Percentiles rank a stretch among this genome's conserved stretches.
phyloP scores from a whole-genome alignment of 306 rosid genomes.

The Trifolium fragiferum region DNA sequence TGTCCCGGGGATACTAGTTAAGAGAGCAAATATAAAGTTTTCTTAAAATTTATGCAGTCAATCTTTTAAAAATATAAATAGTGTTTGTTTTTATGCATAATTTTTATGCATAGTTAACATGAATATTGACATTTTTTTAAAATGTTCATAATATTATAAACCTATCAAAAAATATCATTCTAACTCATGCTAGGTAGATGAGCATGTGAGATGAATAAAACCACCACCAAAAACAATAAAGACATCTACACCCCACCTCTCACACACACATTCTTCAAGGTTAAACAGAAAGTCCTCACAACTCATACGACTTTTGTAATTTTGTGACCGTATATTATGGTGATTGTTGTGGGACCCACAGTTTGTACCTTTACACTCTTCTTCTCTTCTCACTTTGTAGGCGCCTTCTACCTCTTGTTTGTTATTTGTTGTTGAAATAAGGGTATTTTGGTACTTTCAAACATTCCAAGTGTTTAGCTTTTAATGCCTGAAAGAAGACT shows the following conservation, averaged over 20 bases:
- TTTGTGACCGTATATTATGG: constrained; percentile 26
- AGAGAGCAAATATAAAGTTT: too few relatives aligned
- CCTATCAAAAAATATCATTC: too few relatives aligned
- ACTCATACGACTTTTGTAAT: not conserved
- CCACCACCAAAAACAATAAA: not conserved
- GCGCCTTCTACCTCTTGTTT: too few relatives aligned
- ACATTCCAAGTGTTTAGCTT: not conserved
- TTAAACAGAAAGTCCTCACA: constrained; percentile 35
- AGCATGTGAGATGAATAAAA: constrained; percentile 12
- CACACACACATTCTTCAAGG: not conserved
- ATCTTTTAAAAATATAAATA: too few relatives aligned
- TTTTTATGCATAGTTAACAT: too few relatives aligned
- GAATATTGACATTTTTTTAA: too few relatives aligned
- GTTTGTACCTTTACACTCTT: constrained; percentile 25
- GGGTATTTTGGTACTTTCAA: constrained; percentile 29
- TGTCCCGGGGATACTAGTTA: too few relatives aligned
- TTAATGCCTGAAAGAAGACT: constrained; percentile 13
- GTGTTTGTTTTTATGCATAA: too few relatives aligned
- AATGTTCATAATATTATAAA: too few relatives aligned
- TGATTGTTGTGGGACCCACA: constrained; percentile 31
- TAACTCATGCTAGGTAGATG: too few relatives aligned
- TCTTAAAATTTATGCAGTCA: too few relatives aligned
- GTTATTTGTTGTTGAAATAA: too few relatives aligned
- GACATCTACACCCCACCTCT: not conserved
- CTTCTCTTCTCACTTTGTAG: constrained; percentile 7